These are phyloP conservation scores for Glomus cerebriforme DNA, from an alignment of 192 early-diverging fungal species.

Conservation along the genomic window DNA sequence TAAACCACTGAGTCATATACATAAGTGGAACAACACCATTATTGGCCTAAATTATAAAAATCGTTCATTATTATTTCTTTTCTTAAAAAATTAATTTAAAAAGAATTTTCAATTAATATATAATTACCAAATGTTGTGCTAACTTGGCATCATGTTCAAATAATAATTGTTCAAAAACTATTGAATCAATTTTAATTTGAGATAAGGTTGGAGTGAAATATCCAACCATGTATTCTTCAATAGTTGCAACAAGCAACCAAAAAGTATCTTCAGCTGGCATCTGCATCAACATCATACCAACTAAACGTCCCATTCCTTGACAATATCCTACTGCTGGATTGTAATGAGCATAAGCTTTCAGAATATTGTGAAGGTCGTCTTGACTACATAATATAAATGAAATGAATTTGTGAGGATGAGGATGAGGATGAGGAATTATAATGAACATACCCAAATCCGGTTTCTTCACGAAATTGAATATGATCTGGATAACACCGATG, in stretches of 20 bases:
- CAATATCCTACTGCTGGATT: slow-evolving; percentile 89
- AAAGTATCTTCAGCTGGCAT: slow-evolving; percentile 86
- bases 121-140: slow-evolving; percentile 65
- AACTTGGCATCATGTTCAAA: slow-evolving; percentile 67
- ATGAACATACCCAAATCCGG: slow-evolving; percentile 55
- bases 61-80: not conserved
- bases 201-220: slow-evolving; percentile 75
- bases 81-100: not conserved
- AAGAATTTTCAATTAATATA: not conserved
- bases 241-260: slow-evolving; percentile 80
- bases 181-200: slow-evolving; percentile 79
- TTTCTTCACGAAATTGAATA: slow-evolving; percentile 68
- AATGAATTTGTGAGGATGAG: not conserved
- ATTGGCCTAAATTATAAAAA: slow-evolving; percentile 42
- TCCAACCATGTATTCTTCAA: slow-evolving; percentile 74
- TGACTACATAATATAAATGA: slow-evolving; percentile 44
- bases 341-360: slow-evolving; percentile 87
- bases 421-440: not conserved
- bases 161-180: slow-evolving; percentile 78
- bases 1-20: slow-evolving; percentile 94
- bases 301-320: slow-evolving; percentile 95
- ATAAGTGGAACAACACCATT: slow-evolving; percentile 83
- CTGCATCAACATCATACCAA: slow-evolving; percentile 88
- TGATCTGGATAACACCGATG: slow-evolving; percentile 89
- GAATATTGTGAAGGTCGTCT: slow-evolving; percentile 71